Evolutionary conservation across 2,329 filamentous ascomycete genomes (phyloP).

Genomic region (Sporothrix mexicana): DNA sequence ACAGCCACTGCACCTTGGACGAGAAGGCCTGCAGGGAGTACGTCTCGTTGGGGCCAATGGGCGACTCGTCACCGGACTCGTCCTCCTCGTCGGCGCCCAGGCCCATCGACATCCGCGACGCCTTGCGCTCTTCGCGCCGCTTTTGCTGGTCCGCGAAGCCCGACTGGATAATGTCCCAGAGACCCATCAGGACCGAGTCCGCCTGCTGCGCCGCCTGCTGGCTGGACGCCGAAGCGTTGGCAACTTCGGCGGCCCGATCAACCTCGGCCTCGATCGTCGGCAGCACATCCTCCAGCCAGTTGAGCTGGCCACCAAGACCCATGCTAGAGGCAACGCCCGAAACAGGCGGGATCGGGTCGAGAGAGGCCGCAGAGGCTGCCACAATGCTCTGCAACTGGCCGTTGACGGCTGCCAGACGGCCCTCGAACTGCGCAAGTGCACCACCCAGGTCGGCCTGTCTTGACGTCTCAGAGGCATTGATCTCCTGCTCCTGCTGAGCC

Average conservation of each 20-base stretch:
- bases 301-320: conserved; percentile 69
- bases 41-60: conserved; percentile 60
- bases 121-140: conserved; percentile 59
- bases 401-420: conserved; percentile 67
- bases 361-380: conserved; percentile 49
- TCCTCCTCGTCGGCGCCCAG: conserved; percentile 65
- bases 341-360: conserved; percentile 62
- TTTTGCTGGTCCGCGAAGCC: conserved; percentile 62
- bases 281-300: conserved; percentile 70
- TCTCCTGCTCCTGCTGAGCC: conserved; percentile 63
- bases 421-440: conserved; percentile 52
- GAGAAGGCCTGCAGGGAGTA: conserved; percentile 80
- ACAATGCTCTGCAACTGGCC: conserved; percentile 67
- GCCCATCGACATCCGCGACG: conserved; percentile 62
- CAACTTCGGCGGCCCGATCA: conserved; percentile 45
- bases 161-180: conserved; percentile 65
- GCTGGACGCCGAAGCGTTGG: conserved; percentile 43
- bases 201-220: conserved; percentile 59
- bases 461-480: conserved; percentile 32
- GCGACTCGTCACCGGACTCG: conserved; percentile 65
- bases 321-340: conserved; percentile 60
- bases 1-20: conserved; percentile 77
- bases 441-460: conserved; percentile 41
- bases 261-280: conserved; percentile 55
- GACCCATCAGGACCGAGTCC: conserved; percentile 57